Evolutionary conservation across 495 filamentous ascomycete genomes (phyloP).

Genomic region (Lophiotrema nucula): DNA sequence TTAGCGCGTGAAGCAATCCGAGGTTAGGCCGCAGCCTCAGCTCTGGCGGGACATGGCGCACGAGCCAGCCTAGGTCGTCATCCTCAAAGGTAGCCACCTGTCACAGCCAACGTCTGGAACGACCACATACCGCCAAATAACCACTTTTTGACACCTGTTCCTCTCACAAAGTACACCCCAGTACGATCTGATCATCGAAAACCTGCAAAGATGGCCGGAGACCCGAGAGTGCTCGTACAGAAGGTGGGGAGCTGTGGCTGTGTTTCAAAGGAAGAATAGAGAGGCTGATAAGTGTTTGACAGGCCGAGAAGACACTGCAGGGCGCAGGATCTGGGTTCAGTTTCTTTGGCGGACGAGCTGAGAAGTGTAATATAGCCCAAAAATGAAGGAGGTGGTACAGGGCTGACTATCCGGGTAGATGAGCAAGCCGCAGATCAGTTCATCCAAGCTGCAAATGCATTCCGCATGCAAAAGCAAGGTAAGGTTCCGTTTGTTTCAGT

Average conservation of each 20-base stretch:
- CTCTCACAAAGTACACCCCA: no score
- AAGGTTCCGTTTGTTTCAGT: conserved; percentile 12
- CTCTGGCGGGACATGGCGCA: conserved; percentile 2
- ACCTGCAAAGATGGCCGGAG: conserved; percentile 43
- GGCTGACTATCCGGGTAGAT: conserved; percentile 33
- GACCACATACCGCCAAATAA: neutral
- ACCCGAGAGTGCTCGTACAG: conserved; percentile 59
- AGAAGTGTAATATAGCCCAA: conserved; percentile 56
- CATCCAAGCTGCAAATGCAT: conserved; percentile 77
- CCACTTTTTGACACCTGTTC: no score
- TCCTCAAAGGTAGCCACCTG: conserved; percentile 26
- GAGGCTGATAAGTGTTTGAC: conserved; percentile 45
- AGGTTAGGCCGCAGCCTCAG: conserved; percentile 23
- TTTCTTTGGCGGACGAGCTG: conserved; percentile 74
- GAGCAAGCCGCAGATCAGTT: conserved; percentile 81
- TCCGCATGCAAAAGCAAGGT: conserved; percentile 71
- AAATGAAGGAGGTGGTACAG: neutral
- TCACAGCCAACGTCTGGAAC: conserved; percentile 12
- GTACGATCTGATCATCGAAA: no score
- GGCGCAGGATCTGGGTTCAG: conserved; percentile 69
- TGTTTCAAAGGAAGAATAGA: conserved; percentile 7
- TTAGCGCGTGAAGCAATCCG: no score
- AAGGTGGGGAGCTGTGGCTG: conserved; percentile 46
- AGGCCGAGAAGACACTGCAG: conserved; percentile 78
- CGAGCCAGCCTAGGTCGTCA: conserved; percentile 23